Base-by-base conservation (phyloP, 371 early-diverging fungal genomes). In the Apophysomyces ossiformis region DNA sequence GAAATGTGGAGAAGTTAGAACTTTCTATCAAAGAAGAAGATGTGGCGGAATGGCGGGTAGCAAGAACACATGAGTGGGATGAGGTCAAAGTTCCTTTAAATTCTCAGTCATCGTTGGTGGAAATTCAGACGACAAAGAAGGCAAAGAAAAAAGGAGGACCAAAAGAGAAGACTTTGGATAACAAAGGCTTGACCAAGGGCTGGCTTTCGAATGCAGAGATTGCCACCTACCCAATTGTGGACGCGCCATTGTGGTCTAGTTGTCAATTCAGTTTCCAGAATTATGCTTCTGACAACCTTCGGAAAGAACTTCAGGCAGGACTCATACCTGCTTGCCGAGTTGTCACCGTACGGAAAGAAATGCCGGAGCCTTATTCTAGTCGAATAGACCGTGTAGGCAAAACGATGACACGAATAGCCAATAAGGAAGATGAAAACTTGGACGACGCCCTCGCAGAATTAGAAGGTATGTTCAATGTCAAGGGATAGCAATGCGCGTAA, bases 201-300 rank as follows among this genome's bases (percentile, higher is more conserved):
- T 86, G 85, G 84, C 67, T 86, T 5, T 79, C 85, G 0, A 76
- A 83, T 70, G 85, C 84, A 7, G 88, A 88, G 60, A 86, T 86
- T 43, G 79, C 76, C 13, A 84, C 88, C 0, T 88, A 85, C 43
- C 60, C 78, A 58, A 2, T 13, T 4, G 26, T n/a, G 7, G 46
- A 66, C 65, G 70, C 74, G 0, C 68, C 78, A 11, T 58, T 88
- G 16, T 88, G 88, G 88, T 74, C 79, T 4, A 74, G 72, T 7
- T 73, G 76, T 7, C 88, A 86, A 64, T 86, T 88, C 45, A 69
- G 75, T 1, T 85, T 85, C 47, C 85, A 86, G 62, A 83, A 77
- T 9, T 88, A 79, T 46, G 71, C 75, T 38, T 38, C 72, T 8
- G 43, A 56, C 7, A 69, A 64, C 16, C 38, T 56, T n/a, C 37